Percentiles rank a stretch among this genome's conserved stretches.
Evolutionary conservation across 1,284 basidiomycete genomes (phyloP).

Genomic region (Cryptococcus neoformans): DNA sequence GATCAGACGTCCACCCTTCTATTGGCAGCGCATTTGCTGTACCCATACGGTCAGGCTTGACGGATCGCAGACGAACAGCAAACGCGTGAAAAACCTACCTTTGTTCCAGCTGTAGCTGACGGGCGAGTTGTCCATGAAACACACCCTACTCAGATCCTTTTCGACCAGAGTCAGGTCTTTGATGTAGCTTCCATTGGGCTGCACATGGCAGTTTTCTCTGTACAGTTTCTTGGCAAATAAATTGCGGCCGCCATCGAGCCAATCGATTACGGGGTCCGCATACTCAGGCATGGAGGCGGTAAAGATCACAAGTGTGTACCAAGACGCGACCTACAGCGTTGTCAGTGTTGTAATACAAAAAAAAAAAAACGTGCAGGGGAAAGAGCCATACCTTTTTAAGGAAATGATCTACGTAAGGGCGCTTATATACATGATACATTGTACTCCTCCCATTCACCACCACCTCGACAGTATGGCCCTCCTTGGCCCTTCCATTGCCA

Average conservation of each 20-base stretch:
- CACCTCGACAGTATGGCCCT: slow-evolving; percentile 91
- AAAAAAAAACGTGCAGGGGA: not conserved
- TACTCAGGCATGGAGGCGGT: slow-evolving; percentile 99
- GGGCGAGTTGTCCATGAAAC: slow-evolving; percentile 95
- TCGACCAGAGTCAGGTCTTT: slow-evolving; percentile 90
- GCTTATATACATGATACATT: slow-evolving; percentile 97
- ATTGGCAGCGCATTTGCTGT: slow-evolving; percentile 96
- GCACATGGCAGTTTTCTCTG: slow-evolving; percentile 87
- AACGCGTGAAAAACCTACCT: slow-evolving; percentile 57
- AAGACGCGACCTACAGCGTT: slow-evolving; percentile 74
- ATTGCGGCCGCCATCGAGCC: slow-evolving; percentile 92
- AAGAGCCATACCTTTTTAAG: slow-evolving; percentile 72
- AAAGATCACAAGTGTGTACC: slow-evolving; percentile 99
- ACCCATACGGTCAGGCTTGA: not conserved
- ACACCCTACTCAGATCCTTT: slow-evolving; percentile 81
- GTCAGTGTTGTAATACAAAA: too few species aligned
- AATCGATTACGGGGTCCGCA: slow-evolving; percentile 99
- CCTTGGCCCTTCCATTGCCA: slow-evolving; percentile 59
- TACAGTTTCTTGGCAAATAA: slow-evolving; percentile 86
- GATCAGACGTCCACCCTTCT: slow-evolving; percentile 98
- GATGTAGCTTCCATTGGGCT: slow-evolving; percentile 88
- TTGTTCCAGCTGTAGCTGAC: slow-evolving; percentile 89
- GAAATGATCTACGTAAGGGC: slow-evolving; percentile 95
- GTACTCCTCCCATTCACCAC: slow-evolving; percentile 84
- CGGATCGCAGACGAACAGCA: too few species aligned